Conservation (phyloP, 371 early-diverging fungal genomes). For the Choanephora cucurbitarum region DNA sequence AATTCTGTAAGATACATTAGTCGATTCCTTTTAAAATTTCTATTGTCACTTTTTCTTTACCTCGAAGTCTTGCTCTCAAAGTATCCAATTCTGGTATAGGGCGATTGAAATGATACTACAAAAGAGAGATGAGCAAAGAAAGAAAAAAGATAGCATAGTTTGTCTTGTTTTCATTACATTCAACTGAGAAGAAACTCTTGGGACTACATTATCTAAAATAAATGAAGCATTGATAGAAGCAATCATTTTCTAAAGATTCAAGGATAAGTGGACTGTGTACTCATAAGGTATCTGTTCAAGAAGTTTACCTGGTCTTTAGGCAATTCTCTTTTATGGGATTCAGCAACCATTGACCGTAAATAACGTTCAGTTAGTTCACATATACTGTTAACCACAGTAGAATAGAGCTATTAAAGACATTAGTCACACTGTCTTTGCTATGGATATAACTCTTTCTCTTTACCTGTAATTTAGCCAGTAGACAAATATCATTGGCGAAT, state of each 20-base stretch:
- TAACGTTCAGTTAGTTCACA: slow-evolving; percentile 48
- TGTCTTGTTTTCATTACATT: slow-evolving; percentile 52
- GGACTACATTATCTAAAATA: slow-evolving; percentile 62
- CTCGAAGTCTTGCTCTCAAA: slow-evolving; percentile 58
- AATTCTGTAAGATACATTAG: too few species aligned
- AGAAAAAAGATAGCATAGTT: too few species aligned
- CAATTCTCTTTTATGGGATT: slow-evolving; percentile 31
- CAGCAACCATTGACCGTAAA: slow-evolving; percentile 39
- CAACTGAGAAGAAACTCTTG: slow-evolving; percentile 60
- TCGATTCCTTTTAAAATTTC: too few species aligned
- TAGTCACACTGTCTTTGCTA: too few species aligned
- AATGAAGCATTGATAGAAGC: slow-evolving; percentile 64
- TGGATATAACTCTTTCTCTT: too few species aligned
- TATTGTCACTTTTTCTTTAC: slow-evolving; percentile 20
- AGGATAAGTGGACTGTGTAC: not conserved
- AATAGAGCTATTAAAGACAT: slow-evolving; percentile 44
- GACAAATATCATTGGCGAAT: slow-evolving; percentile 78
- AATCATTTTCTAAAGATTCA: slow-evolving; percentile 39
- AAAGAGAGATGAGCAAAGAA: too few species aligned
- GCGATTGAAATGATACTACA: slow-evolving; percentile 62
- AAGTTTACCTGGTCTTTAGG: slow-evolving; percentile 46
- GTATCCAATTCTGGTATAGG: slow-evolving; percentile 67
- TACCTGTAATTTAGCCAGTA: slow-evolving; percentile 69
- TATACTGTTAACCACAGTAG: slow-evolving; percentile 44
- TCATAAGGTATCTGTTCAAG: not conserved